Evolutionary conservation across 305 asterid species (phyloP).

Genomic region (Fraxinus floribunda): DNA sequence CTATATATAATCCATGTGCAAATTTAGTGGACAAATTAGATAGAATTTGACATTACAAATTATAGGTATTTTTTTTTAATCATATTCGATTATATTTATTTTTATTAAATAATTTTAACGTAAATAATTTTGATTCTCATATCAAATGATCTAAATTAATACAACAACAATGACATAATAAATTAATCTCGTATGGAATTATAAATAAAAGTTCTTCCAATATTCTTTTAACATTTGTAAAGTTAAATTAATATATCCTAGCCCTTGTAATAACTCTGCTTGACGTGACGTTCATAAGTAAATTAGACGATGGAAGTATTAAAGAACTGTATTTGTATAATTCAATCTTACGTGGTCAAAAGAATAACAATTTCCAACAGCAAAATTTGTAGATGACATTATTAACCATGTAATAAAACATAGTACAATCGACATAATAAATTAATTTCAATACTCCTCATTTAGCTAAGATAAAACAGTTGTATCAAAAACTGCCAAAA

Average conservation of each 20-base stretch:
- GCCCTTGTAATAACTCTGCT: neutral
- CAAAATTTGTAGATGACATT: neutral
- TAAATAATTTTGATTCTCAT: neutral
- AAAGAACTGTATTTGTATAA: neutral
- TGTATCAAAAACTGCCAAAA: neutral
- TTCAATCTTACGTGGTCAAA: neutral
- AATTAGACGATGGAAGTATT: neutral
- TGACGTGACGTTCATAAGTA: neutral
- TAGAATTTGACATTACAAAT: neutral
- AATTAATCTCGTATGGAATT: neutral
- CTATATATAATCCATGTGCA: neutral
- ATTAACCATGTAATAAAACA: neutral
- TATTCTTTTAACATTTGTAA: too few relatives aligned
- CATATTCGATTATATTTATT: neutral
- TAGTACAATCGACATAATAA: neutral
- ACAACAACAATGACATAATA: neutral
- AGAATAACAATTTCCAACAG: neutral
- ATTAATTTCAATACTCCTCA: neutral
- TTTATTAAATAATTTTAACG: too few relatives aligned
- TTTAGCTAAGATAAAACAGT: neutral
- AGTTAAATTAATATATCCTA: neutral
- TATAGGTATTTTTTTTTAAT: neutral
- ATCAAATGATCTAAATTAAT: neutral
- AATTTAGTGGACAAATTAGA: neutral
- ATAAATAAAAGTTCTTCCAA: neutral